Evolutionary conservation across 768 basidiomycete genomes (phyloP).

Genomic region (Dacryopinax primogenitus): DNA sequence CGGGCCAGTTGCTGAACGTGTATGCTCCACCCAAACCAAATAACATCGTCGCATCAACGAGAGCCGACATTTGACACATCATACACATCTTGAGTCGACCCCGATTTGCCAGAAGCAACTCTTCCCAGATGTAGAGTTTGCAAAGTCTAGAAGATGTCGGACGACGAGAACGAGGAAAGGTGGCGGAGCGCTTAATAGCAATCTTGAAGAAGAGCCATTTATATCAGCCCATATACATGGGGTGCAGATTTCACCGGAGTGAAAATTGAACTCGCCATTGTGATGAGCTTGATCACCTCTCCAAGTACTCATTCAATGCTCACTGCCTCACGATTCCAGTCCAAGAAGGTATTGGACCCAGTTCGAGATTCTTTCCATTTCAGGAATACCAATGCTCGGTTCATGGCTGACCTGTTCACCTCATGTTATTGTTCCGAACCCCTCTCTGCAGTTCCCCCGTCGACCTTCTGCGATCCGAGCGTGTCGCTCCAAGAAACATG

Average conservation of each 20-base stretch:
- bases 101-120: neutral
- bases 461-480: neutral
- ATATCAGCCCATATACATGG: conserved; percentile 2
- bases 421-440: neutral
- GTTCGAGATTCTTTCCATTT: neutral
- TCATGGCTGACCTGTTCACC: neutral
- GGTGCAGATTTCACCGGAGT: neutral
- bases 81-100: neutral
- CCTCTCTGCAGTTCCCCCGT: neutral
- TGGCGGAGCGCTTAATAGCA: neutral
- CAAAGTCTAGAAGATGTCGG: neutral
- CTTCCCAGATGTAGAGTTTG: neutral
- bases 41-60: neutral
- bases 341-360: neutral
- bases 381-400: neutral
- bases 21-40: neutral
- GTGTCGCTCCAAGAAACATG: neutral
- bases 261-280: neutral
- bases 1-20: neutral
- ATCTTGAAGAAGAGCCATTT: neutral
- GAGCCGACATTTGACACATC: neutral
- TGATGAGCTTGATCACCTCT: neutral
- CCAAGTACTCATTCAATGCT: neutral
- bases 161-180: neutral
- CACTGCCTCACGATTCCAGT: neutral